Conservation (phyloP, 345 rosid species). For the Rubroshorea leprosula region DNA sequence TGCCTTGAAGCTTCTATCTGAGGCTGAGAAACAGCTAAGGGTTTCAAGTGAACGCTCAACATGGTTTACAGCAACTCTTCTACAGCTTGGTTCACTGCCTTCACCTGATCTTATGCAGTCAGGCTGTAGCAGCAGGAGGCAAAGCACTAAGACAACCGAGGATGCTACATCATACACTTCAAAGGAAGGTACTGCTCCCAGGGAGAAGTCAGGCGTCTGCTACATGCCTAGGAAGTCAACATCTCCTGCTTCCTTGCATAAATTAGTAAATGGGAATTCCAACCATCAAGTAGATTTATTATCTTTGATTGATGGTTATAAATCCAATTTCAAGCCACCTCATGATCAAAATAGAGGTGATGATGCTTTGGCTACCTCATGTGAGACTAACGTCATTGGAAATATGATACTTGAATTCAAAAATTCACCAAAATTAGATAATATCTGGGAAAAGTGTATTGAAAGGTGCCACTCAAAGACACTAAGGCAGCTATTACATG, state of each 20-base stretch:
- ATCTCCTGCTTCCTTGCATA: conserved; percentile 50
- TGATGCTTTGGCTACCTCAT: conserved; percentile 32
- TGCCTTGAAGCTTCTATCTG: conserved; percentile 94
- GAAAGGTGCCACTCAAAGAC: conserved; percentile 90
- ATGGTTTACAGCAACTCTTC: conserved; percentile 91
- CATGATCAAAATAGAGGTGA: conserved; percentile 31
- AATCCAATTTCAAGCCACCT: conserved; percentile 34
- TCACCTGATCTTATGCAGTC: conserved; percentile 69
- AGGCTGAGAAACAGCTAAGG: conserved; percentile 87
- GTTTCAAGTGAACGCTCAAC: conserved; percentile 89
- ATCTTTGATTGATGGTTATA: conserved; percentile 32
- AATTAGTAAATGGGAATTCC: conserved; percentile 37
- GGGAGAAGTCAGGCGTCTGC: conserved; percentile 49
- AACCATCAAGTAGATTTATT: conserved; percentile 35
- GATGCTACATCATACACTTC: conserved; percentile 75
- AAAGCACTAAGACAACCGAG: conserved; percentile 77
- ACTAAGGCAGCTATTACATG: conserved; percentile 67
- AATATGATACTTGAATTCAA: conserved; percentile 36
- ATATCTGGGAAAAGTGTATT: conserved; percentile 76
- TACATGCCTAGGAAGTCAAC: conserved; percentile 36
- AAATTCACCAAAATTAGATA: conserved; percentile 55
- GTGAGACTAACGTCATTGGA: conserved; percentile 32
- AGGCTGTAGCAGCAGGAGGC: conserved; percentile 76
- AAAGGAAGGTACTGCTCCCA: conserved; percentile 51
- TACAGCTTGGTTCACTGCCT: conserved; percentile 88